Base-by-base conservation (phyloP, 106 monocot genomes). In the Dendrobium catenatum region DNA sequence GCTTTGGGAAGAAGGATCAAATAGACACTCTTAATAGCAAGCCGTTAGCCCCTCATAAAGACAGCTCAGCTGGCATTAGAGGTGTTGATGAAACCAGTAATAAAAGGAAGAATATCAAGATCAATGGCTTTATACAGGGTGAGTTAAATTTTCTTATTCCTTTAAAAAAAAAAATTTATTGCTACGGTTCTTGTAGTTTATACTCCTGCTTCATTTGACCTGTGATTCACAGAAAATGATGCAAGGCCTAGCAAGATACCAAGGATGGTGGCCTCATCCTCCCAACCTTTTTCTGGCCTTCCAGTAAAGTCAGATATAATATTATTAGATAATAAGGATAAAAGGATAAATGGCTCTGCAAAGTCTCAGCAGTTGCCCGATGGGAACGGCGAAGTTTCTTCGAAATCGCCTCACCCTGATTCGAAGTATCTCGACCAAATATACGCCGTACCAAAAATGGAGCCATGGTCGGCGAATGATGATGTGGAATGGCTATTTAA, bases 61-160 rank as follows among this genome's bases (percentile, higher is more conserved):
- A 82, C 19, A 78, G 22, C 41, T 17, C 9, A 11, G 77, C 66
- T 3, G 83, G 78, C 43, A 55, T 24, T 78, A 24, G 37, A 44
- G 56, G 9, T 74, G 37, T 44, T 24, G 82, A 87, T 82, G 91
- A 78, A 79, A 85, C 72, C 2, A 66, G 64, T 82, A 80, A 44
- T 26, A 94, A 88, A 85, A 91, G 83, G 82, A 86, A 88, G 81
- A 91, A 86, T 68, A 70, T 83, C 20, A 78, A 84, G 82, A 84
- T 77, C 20, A 92, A 95, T 81, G 94, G 94, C 9, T 83, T 88
- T 79, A 80, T 84, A 33, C 80, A 82, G 76, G 92, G 94, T 95
- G 84, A 88, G 94, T 84, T 73, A 18, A 19, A 26, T 48, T 82
- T 84, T 49, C 49, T 48, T 44, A 42, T 74, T 4, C 49, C 0